phyloP scores from a whole-genome alignment of 805 yeast genomes.

The Vanderwaltozyma verrucispora region DNA sequence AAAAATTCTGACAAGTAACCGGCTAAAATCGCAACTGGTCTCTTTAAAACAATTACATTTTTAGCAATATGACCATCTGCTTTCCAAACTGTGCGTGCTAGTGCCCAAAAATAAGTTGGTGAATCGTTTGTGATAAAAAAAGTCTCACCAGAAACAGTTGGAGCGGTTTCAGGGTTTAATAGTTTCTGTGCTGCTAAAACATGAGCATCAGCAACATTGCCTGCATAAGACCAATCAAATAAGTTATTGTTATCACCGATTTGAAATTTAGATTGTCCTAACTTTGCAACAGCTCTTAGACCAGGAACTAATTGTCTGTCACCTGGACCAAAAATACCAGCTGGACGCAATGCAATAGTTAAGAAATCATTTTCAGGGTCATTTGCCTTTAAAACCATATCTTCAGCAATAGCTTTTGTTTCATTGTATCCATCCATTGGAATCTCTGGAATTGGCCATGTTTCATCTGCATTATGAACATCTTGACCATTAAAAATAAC shows the following conservation, averaged over 20 bases:
- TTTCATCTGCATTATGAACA: conserved; percentile 83
- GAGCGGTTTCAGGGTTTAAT: conserved; percentile 35
- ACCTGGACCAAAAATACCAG: conserved; percentile 98
- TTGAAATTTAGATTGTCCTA: conserved; percentile 87
- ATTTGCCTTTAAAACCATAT: conserved; percentile 66
- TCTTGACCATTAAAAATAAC: conserved; percentile 95
- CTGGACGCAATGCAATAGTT: conserved; percentile 88
- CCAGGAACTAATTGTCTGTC: conserved; percentile 96
- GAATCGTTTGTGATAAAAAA: conserved; percentile 90
- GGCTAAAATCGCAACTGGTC: conserved; percentile 66
- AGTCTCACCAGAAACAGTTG: conserved; percentile 65
- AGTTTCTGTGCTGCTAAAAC: conserved; percentile 81
- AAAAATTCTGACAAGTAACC: conserved; percentile 76
- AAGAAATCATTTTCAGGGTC: conserved; percentile 42
- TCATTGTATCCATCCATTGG: conserved; percentile 97
- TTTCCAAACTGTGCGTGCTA: conserved; percentile 95
- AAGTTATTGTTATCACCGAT: conserved; percentile 89
- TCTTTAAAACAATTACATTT: conserved; percentile 53
- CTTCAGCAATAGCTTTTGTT: conserved; percentile 88
- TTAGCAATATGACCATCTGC: conserved; percentile 81
- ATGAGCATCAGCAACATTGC: conserved; percentile 95
- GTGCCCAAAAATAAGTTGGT: conserved; percentile 94
- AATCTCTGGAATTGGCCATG: conserved; percentile 82
- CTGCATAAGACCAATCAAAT: conserved; percentile 97
- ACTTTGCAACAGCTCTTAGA: conserved; percentile 65